Evolutionary conservation across 2,329 filamentous ascomycete species (phyloP), one percentile per base, ranked within the genome.

Genomic region (Aspergillus tanneri): DNA sequence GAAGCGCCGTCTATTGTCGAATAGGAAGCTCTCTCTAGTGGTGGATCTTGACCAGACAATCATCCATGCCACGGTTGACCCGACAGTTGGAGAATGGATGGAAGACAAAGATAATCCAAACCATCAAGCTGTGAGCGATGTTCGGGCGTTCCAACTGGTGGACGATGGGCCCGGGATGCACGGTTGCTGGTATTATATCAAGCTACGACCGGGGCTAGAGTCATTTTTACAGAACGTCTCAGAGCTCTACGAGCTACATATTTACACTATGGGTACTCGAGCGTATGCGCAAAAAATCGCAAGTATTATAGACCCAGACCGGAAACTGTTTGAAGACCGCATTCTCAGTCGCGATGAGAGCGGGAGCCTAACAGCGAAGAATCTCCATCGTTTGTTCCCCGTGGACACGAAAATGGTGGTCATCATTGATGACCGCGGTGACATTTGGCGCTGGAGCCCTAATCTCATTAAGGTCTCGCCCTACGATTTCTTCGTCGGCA

Each of bases 401-500:
- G 89, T 96, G 50, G 95, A 95, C 70, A 97, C 92, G 5, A 92
- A 95, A 70, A 99, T 99, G 93, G 95, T 96, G 1, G 91, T 96
- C 49, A 96, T 99, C 61, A 99, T 99, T 56, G 93, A 99, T 66
- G 93, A 99, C 70, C 83, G 93, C 58, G 90, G 90, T 44, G 93
- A 99, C 67, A 92, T 99, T 6, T 99, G 93, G 93, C 83, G 86
- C 58, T 97, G 96, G 78, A 86, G 87, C 59, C 82, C 87, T 4
- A 96, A 99, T 62, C 80, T 99, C 27, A 90, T 99, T 73, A 96
- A 95, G 67, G 93, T 99, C 25, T 85, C 85, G 1, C 90, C 92
- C 0, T 99, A 96, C 68, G 92, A 97, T 68, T 99, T 99, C 72
- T 99, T 97, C 73, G 89, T 95, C 48, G 93, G 93, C 12, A 96